Evolutionary conservation across 345 rosid genomes (phyloP).

Genomic region (Aurinia saxatilis): DNA sequence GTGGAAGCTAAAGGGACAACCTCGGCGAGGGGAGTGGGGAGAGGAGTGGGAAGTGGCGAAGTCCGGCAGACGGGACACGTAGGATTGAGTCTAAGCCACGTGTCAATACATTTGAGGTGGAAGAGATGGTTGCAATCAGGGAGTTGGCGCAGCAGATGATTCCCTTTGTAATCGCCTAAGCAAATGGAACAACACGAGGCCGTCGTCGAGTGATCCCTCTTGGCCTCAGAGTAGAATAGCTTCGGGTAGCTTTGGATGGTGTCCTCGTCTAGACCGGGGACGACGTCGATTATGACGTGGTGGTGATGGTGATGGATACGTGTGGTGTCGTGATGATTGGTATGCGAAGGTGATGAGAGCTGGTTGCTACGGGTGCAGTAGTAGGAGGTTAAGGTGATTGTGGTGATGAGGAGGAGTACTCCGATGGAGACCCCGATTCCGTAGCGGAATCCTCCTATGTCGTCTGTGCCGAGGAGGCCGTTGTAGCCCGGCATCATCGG

Average conservation of each 20-base stretch:
- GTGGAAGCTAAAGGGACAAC: slow-evolving; percentile 58
- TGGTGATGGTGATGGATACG: slow-evolving; percentile 15
- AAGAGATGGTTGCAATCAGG: slow-evolving; percentile 81
- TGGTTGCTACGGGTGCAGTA: slow-evolving; percentile 39
- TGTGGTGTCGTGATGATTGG: slow-evolving; percentile 5
- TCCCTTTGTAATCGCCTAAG: slow-evolving; percentile 62
- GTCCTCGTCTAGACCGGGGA: slow-evolving; percentile 60
- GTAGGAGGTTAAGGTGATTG: slow-evolving; percentile 45
- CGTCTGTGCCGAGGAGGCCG: slow-evolving; percentile 21
- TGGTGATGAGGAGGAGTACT: slow-evolving; percentile 43
- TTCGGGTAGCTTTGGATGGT: slow-evolving; percentile 68
- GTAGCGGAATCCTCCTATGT: slow-evolving; percentile 41
- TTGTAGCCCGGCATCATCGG: slow-evolving; percentile 7
- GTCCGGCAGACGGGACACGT: slow-evolving; percentile 77
- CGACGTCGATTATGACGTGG: slow-evolving; percentile 30
- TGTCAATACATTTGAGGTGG: slow-evolving; percentile 77
- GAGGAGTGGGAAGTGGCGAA: slow-evolving; percentile 83
- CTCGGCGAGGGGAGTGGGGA: slow-evolving; percentile 71
- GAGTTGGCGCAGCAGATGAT: slow-evolving; percentile 46
- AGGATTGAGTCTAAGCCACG: slow-evolving; percentile 69
- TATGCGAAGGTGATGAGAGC: slow-evolving; percentile 13
- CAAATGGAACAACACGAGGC: slow-evolving; percentile 78
- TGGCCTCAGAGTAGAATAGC: slow-evolving; percentile 65
- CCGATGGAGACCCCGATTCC: slow-evolving; percentile 51
- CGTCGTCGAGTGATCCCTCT: slow-evolving; percentile 39